These are phyloP conservation scores for Eucalyptus virginea DNA, from an alignment of 345 rosid genomes.

Conservation along the genomic window DNA sequence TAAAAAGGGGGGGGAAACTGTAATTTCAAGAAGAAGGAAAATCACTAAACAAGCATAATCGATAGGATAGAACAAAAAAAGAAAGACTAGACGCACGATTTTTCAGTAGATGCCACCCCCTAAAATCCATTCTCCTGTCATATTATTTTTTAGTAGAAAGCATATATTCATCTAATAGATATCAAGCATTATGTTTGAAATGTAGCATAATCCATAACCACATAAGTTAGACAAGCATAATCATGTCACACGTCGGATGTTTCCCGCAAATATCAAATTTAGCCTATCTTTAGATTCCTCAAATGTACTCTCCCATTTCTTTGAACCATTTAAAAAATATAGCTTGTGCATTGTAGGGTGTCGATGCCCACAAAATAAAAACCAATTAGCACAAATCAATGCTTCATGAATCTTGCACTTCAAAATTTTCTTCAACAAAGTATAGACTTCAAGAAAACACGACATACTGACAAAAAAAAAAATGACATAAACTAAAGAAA, in stretches of 20 bases:
- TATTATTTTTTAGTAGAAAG: not conserved
- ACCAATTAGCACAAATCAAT: not conserved
- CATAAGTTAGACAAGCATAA: too few species aligned
- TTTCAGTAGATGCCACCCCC: not conserved
- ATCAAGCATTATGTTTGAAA: not conserved
- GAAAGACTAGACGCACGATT: too few species aligned
- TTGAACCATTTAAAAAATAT: not conserved
- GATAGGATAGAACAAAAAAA: not conserved
- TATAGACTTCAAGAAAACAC: not conserved
- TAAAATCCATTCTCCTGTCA: not conserved
- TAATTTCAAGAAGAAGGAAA: not conserved
- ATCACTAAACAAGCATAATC: not conserved
- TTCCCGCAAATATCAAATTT: not conserved
- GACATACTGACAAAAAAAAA: fast-evolving
- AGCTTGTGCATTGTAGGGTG: not conserved
- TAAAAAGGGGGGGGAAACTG: fast-evolving
- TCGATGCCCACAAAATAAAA: not conserved
- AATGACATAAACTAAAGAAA: not conserved
- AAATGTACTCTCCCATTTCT: not conserved
- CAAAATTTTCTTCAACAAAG: not conserved
- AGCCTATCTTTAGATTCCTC: not conserved
- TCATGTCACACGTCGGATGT: too few species aligned
- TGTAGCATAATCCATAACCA: not conserved
- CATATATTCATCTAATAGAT: not conserved
- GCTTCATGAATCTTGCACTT: not conserved